Evolutionary conservation across 768 basidiomycete genomes (phyloP).

Genomic region (Lactifluus piperatus): DNA sequence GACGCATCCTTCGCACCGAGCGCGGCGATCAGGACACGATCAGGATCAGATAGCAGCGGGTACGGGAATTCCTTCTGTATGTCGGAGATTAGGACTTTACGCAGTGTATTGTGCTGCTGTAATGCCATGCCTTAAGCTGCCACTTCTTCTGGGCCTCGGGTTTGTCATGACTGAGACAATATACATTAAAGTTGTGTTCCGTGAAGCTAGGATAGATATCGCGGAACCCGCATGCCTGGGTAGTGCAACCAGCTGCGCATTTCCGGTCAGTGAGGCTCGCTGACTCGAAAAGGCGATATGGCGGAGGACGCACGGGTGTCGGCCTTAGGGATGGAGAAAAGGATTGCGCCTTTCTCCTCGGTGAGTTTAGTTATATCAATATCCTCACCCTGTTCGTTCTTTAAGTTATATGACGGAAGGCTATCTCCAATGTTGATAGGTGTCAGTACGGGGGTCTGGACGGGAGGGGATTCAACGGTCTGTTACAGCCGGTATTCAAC

Average conservation of each 20-base stretch:
- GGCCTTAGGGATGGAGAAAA: constrained; percentile 81
- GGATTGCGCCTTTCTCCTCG: constrained; percentile 62
- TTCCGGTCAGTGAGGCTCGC: background rate
- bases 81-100: constrained; percentile 5
- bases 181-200: constrained; percentile 57
- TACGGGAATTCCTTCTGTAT: constrained; percentile 76
- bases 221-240: constrained; percentile 86
- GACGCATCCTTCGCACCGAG: constrained; percentile 59
- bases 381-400: constrained; percentile 81
- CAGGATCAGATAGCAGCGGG: constrained; percentile 82
- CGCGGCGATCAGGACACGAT: constrained; percentile 65
- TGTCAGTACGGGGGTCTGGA: constrained; percentile 3
- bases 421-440: constrained; percentile 63
- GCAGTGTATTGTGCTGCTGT: background rate
- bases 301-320: constrained; percentile 59
- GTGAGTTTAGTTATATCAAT: constrained; percentile 57
- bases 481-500: background rate
- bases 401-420: constrained; percentile 64
- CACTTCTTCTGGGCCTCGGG: constrained; percentile 71
- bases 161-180: constrained; percentile 77
- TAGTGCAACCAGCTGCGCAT: constrained; percentile 74
- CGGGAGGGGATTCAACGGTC: background rate
- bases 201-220: constrained; percentile 76
- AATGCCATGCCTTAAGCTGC: constrained; percentile 64
- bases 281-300: background rate